These are phyloP conservation scores for Spathaspora arborariae DNA, from an alignment of 805 yeast genomes.

Conservation along the genomic window DNA sequence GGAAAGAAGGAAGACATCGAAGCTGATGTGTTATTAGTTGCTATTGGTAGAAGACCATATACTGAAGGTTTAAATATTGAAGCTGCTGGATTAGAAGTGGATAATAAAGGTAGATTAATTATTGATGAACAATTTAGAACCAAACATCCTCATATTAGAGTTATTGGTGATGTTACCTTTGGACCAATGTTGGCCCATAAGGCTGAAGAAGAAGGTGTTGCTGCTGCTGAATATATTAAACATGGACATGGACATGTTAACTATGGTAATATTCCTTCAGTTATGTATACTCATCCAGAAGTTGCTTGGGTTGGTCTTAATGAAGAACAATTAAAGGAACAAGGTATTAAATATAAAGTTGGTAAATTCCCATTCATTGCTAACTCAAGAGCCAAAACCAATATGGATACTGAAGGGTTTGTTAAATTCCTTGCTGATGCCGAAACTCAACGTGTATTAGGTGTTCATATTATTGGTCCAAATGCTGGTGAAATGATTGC, in stretches of 20 bases:
- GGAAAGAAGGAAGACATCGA: slow-evolving; percentile 78
- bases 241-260: slow-evolving; percentile 96
- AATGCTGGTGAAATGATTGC: slow-evolving; percentile 99
- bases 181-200: slow-evolving; percentile 99
- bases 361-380: slow-evolving; percentile 99
- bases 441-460: slow-evolving; percentile 93
- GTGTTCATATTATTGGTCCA: slow-evolving; percentile 96
- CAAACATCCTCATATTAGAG: slow-evolving; percentile 88
- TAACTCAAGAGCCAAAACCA: slow-evolving; percentile 98
- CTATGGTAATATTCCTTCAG: slow-evolving; percentile 96
- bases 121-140: slow-evolving; percentile 93
- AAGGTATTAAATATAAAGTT: slow-evolving; percentile 84
- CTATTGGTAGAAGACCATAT: slow-evolving; percentile 98
- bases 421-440: slow-evolving; percentile 95
- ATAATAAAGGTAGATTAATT: slow-evolving; percentile 88
- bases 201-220: slow-evolving; percentile 99
- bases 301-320: slow-evolving; percentile 99
- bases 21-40: slow-evolving; percentile 91
- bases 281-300: slow-evolving; percentile 99
- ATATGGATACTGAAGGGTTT: slow-evolving; percentile 94
- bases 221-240: slow-evolving; percentile 94
- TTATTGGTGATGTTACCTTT: slow-evolving; percentile 96
- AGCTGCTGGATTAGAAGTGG: slow-evolving; percentile 83
- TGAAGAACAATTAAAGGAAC: slow-evolving; percentile 90
- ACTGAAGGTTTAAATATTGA: slow-evolving; percentile 87